Evolutionary conservation across 768 basidiomycete genomes (phyloP).

Genomic region (Tricholoma flavovirens): DNA sequence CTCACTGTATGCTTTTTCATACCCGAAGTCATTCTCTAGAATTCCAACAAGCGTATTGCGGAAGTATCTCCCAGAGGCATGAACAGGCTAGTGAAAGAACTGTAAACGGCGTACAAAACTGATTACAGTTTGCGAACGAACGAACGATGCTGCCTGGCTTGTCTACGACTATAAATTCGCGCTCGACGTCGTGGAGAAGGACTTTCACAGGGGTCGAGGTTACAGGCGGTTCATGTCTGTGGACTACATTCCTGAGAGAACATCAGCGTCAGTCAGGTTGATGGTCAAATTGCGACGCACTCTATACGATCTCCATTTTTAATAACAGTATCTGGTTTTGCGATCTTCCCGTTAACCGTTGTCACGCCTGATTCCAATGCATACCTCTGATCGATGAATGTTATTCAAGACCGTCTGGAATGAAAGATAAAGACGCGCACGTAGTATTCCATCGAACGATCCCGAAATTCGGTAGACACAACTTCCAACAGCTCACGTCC

Average conservation of each 20-base stretch:
- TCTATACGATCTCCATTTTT: constrained; percentile 87
- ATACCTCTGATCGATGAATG: constrained; percentile 34
- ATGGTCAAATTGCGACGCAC: constrained; percentile 37
- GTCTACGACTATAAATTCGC: constrained; percentile 86
- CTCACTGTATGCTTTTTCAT: constrained; percentile 79
- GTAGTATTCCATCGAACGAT: constrained; percentile 94
- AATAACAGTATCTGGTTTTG: constrained; percentile 72
- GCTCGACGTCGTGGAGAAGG: constrained; percentile 69
- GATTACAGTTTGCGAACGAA: constrained; percentile 20
- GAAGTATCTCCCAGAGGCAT: constrained; percentile 87
- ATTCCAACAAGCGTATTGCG: constrained; percentile 86
- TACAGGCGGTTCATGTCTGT: constrained; percentile 96
- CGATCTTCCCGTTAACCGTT: constrained; percentile 87
- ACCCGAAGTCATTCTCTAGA: constrained; percentile 77
- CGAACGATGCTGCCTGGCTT: constrained; percentile 96
- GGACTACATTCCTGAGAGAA: constrained; percentile 72
- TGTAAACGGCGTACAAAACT: constrained; percentile 3
- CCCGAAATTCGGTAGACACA: constrained; percentile 90
- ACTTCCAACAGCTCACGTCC: constrained; percentile 85
- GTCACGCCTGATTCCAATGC: constrained; percentile 90
- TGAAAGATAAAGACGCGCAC: constrained; percentile 42
- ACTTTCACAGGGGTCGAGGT: constrained; percentile 78
- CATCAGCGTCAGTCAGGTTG: background rate
- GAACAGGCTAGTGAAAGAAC: constrained; percentile 61
- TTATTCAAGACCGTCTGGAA: background rate